These are phyloP conservation scores for Malus hybrid DNA, from an alignment of 331 rosid genomes.

Conservation along the genomic window DNA sequence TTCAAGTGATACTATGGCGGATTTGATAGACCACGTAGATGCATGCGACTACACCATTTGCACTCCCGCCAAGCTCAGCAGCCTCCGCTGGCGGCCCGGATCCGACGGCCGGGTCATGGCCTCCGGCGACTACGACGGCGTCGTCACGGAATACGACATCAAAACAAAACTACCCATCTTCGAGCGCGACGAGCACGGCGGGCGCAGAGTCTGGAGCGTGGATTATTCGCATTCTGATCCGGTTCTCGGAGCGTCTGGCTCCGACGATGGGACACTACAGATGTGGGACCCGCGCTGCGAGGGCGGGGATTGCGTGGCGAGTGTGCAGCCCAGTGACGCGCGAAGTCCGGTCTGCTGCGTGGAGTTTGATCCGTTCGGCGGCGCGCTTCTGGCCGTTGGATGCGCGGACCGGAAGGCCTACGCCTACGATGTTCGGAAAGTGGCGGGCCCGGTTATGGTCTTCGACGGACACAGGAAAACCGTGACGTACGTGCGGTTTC, in stretches of 20 bases:
- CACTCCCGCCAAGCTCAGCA: slow-evolving; percentile 61
- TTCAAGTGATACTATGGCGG: background rate
- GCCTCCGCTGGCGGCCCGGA: slow-evolving; percentile 51
- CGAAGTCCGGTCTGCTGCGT: slow-evolving; percentile 45
- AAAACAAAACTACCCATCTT: slow-evolving; percentile 32
- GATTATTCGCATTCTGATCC: slow-evolving; percentile 41
- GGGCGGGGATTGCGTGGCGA: slow-evolving; percentile 25
- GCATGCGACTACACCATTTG: slow-evolving; percentile 38
- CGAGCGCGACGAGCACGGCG: slow-evolving; percentile 70
- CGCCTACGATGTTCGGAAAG: slow-evolving; percentile 35
- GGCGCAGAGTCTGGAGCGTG: slow-evolving; percentile 61
- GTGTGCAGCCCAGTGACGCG: slow-evolving; percentile 25
- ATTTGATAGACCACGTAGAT: slow-evolving; percentile 26
- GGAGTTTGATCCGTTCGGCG: slow-evolving; percentile 39
- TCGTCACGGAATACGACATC: slow-evolving; percentile 51
- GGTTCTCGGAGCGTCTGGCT: slow-evolving; percentile 44
- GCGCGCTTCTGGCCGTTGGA: slow-evolving; percentile 39
- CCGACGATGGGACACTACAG: slow-evolving; percentile 69
- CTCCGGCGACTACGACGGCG: slow-evolving; percentile 63
- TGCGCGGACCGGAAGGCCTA: slow-evolving; percentile 53
- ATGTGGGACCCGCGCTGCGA: slow-evolving; percentile 57
- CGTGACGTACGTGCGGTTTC: slow-evolving; percentile 41
- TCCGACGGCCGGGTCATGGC: slow-evolving; percentile 30
- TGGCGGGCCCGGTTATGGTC: slow-evolving; percentile 32
- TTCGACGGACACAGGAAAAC: slow-evolving; percentile 46